These are phyloP conservation scores for Trichothecium roseum DNA, from an alignment of 2,329 filamentous ascomycete species.

Conservation along the genomic window DNA sequence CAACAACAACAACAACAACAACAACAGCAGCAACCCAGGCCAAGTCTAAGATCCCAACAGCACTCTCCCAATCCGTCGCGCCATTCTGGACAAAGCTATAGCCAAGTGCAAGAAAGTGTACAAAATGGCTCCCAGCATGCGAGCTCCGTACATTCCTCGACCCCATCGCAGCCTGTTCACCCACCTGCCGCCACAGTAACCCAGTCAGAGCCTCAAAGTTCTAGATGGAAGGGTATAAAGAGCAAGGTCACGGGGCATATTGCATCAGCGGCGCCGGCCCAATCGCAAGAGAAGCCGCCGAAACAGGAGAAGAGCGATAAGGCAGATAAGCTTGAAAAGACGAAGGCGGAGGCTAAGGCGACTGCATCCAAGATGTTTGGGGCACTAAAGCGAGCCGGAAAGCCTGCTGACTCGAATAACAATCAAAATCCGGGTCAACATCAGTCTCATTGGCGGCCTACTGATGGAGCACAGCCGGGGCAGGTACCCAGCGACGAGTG, in stretches of 20 bases:
- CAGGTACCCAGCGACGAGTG: background rate
- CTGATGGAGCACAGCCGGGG: background rate
- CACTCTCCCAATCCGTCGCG: background rate
- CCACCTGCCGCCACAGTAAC: background rate
- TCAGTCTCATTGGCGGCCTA: slow-evolving; percentile 2
- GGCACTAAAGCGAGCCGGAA: slow-evolving; percentile 21
- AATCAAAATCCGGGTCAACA: slow-evolving; percentile 3
- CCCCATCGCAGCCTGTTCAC: too few species aligned
- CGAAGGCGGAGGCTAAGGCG: slow-evolving; percentile 7
- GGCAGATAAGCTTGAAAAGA: slow-evolving; percentile 11
- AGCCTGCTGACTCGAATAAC: slow-evolving; percentile 8
- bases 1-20: too few species aligned
- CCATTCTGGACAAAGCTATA: slow-evolving; percentile 1
- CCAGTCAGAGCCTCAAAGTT: slow-evolving; percentile 11
- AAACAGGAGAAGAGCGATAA: slow-evolving; percentile 5
- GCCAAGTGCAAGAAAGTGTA: background rate
- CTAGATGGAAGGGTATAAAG: slow-evolving; percentile 22
- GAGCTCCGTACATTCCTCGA: too few species aligned
- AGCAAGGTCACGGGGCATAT: slow-evolving; percentile 21
- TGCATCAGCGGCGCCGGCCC: slow-evolving; percentile 1
- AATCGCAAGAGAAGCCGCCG: slow-evolving; percentile 1
- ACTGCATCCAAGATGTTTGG: slow-evolving; percentile 16
- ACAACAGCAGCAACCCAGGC: too few species aligned
- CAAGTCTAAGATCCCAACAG: background rate
- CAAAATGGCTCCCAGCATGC: too few species aligned